These are phyloP conservation scores for Syzygium aromaticum DNA, from an alignment of 345 rosid genomes.

Conservation along the genomic window DNA sequence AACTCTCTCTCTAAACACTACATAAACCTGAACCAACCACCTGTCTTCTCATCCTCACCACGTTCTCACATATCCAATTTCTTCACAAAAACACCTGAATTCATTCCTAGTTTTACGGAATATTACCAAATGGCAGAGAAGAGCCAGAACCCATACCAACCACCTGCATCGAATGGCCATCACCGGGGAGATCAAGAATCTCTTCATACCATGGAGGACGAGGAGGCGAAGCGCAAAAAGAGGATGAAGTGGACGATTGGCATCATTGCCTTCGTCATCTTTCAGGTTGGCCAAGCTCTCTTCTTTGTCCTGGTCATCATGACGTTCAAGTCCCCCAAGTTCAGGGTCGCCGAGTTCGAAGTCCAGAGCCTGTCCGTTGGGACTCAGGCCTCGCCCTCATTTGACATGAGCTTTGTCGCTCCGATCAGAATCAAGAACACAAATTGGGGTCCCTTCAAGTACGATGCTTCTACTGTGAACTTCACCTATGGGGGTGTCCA, in stretches of 20 bases:
- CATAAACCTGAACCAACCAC: background rate
- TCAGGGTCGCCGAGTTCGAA: background rate
- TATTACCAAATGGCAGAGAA: background rate
- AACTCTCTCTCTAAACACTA: background rate
- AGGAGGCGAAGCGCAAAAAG: constrained; percentile 7
- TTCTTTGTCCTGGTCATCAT: constrained; percentile 4
- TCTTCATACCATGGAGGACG: background rate
- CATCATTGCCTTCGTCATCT: constrained; percentile 10
- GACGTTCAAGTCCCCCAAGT: constrained; percentile 14
- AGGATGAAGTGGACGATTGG: constrained; percentile 8
- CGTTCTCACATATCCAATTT: background rate
- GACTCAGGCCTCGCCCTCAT: background rate
- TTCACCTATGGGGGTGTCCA: background rate
- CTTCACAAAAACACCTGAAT: background rate
- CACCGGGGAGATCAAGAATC: background rate
- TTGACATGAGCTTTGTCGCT: background rate
- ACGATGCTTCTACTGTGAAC: background rate
- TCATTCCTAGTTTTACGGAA: background rate
- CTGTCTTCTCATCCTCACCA: background rate
- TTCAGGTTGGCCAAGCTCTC: constrained; percentile 7
- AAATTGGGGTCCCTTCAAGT: constrained; percentile 8
- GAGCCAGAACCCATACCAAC: background rate
- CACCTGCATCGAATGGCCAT: background rate
- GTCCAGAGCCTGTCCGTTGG: background rate
- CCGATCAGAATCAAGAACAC: constrained; percentile 9